A percentile compares a stretch with the other conserved stretches of the same genome.
phyloP scores from a whole-genome alignment of 2,329 filamentous ascomycete genomes.

The Nemania serpens region DNA sequence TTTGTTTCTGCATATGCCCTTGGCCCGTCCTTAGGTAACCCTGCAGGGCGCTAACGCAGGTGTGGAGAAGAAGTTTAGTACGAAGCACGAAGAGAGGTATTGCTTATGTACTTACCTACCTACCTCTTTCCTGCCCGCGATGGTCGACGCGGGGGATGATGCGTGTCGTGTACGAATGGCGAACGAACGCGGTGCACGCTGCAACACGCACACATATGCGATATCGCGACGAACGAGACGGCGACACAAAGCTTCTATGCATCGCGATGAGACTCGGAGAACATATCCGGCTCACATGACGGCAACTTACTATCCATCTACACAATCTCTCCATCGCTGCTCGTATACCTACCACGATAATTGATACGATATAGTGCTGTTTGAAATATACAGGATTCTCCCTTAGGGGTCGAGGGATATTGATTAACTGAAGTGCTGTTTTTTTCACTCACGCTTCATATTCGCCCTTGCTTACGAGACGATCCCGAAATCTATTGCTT shows the following conservation, averaged over 20 bases:
- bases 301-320: background rate
- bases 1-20: slow-evolving; percentile 25
- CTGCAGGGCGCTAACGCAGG: slow-evolving; percentile 33
- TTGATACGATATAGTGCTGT: background rate
- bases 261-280: slow-evolving; percentile 23
- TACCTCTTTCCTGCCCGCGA: too few relatives aligned
- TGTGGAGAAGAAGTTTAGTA: slow-evolving; percentile 21
- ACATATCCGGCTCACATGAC: slow-evolving; percentile 19
- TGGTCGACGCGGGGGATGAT: slow-evolving; percentile 27
- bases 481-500: too few relatives aligned
- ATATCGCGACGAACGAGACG: slow-evolving; percentile 35
- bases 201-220: slow-evolving; percentile 29
- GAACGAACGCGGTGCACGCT: slow-evolving; percentile 2
- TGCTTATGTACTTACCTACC: background rate
- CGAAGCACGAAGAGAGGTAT: too few relatives aligned
- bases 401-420: background rate
- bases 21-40: slow-evolving; percentile 23
- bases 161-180: background rate
- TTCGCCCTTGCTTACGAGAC: too few relatives aligned
- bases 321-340: background rate
- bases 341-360: background rate
- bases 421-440: background rate
- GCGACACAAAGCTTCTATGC: slow-evolving; percentile 30
- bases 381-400: background rate
- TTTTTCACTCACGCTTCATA: background rate